Base-by-base conservation (phyloP, 495 filamentous ascomycete genomes). In the Penicillium crystallinum region DNA sequence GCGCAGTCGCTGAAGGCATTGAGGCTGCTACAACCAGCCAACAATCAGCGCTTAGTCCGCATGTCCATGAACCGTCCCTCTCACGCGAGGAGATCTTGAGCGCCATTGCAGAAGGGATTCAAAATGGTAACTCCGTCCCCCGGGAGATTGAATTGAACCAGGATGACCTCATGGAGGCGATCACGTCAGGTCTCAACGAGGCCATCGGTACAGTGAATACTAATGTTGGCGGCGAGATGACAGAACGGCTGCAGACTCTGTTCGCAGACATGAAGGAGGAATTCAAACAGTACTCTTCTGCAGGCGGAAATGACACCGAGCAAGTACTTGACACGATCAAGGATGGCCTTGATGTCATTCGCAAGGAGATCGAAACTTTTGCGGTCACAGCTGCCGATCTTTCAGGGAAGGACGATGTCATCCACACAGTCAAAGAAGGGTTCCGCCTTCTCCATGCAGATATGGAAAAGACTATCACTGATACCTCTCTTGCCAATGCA, bases 281-380 rank as follows among this genome's bases (percentile, higher is more conserved):
- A 62, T 80, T 86, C 42, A 86, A 89, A 58, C 79, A 90, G 58
- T 89, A 86, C 57, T 81, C 86, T 14, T 76, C 87, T 0, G 83
- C 85, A 22, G 87, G 81, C 58, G 88, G 86, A 37, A 75, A 80
- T 45, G 88, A 90, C 60, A 90, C 87, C 0, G 88, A 90, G 63
- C 84, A 93, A 57, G 79, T 95, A 21, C 75, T 95, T 2, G 87
- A 92, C 63, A 87, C 89, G 2, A 81, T 92, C 50, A 91, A 88
- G 62, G 90, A 95, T 64, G 89, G 89, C 3, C 78, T 96, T 33
- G 88, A 91, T 56, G 81, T 79, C 43, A 78, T 97, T 4, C 82
- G 87, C n/a, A 75, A 76, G 19, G 84, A 92, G 41, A 89, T 95
- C 48, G 89, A 93, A 67, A 72, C 68, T n/a, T 92, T 91, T 52